These are phyloP conservation scores for Ilex asprella DNA, from an alignment of 257 asterid genomes.

Conservation along the genomic window DNA sequence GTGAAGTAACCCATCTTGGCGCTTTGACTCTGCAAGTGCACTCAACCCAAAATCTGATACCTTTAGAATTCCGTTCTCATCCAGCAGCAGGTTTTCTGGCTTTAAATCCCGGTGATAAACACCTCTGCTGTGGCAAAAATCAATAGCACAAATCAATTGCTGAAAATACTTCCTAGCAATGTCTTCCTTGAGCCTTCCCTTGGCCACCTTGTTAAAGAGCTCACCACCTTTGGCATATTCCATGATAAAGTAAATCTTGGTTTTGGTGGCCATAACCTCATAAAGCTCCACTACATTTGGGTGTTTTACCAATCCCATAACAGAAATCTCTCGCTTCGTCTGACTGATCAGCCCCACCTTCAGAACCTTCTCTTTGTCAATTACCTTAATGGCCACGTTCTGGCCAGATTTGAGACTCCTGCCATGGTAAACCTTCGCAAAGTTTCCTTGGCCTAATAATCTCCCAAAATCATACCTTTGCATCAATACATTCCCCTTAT, in stretches of 20 bases:
- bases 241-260: too few species aligned
- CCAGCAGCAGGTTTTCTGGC: constrained; percentile 63
- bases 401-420: constrained; percentile 49
- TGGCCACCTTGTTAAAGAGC: constrained; percentile 6
- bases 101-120: constrained; percentile 79
- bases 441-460: constrained; percentile 72
- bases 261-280: constrained; percentile 53
- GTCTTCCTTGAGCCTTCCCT: constrained; percentile 61
- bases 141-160: constrained; percentile 53
- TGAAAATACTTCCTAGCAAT: constrained; percentile 58
- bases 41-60: constrained; percentile 79
- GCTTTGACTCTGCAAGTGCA: constrained; percentile 43
- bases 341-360: constrained; percentile 57
- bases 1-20: constrained; percentile 66
- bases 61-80: constrained; percentile 58
- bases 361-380: constrained; percentile 59
- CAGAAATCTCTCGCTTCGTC: constrained; percentile 68
- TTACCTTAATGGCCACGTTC: constrained; percentile 78
- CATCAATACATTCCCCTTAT: constrained; percentile 52
- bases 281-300: constrained; percentile 45
- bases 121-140: constrained; percentile 12
- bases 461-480: constrained; percentile 71
- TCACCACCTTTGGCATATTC: too few species aligned
- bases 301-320: constrained; percentile 64
- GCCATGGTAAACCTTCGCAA: constrained; percentile 76